Percentiles rank a stretch among this genome's conserved stretches.
phyloP scores from a whole-genome alignment of 768 basidiomycete species.

The Suillus hirtellus region DNA sequence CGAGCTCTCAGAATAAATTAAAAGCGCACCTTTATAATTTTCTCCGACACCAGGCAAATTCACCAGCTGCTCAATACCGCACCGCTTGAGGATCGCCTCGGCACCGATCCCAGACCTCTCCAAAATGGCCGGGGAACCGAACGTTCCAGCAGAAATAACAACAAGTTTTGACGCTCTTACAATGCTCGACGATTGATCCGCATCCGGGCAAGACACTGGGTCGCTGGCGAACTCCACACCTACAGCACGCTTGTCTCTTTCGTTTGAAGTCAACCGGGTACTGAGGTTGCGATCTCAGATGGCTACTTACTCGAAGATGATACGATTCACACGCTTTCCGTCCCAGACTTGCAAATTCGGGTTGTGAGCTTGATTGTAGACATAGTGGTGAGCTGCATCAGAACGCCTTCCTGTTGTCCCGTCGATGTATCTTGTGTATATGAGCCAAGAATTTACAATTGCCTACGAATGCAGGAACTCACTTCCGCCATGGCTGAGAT shows the following conservation, averaged over 20 bases:
- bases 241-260: neutral
- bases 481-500: conserved; percentile 56
- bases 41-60: neutral
- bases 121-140: conserved; percentile 56
- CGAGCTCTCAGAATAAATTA: neutral
- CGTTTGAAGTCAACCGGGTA: neutral
- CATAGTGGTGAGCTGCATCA: conserved; percentile 39
- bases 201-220: conserved; percentile 20
- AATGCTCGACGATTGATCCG: conserved; percentile 23
- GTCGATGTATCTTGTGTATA: conserved; percentile 50
- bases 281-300: neutral
- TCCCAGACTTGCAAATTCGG: neutral
- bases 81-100: neutral
- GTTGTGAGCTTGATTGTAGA: neutral
- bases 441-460: neutral
- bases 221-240: conserved; percentile 48
- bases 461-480: conserved; percentile 13
- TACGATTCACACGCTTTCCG: neutral
- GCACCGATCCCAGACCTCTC: conserved; percentile 52
- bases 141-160: conserved; percentile 51
- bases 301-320: neutral
- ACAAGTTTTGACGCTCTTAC: conserved; percentile 45
- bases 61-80: neutral
- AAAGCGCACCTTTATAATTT: conserved; percentile 19
- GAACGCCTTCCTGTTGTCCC: conserved; percentile 53